Conservation (phyloP, 1,284 basidiomycete genomes). For the Rhodotorula sp. region DNA sequence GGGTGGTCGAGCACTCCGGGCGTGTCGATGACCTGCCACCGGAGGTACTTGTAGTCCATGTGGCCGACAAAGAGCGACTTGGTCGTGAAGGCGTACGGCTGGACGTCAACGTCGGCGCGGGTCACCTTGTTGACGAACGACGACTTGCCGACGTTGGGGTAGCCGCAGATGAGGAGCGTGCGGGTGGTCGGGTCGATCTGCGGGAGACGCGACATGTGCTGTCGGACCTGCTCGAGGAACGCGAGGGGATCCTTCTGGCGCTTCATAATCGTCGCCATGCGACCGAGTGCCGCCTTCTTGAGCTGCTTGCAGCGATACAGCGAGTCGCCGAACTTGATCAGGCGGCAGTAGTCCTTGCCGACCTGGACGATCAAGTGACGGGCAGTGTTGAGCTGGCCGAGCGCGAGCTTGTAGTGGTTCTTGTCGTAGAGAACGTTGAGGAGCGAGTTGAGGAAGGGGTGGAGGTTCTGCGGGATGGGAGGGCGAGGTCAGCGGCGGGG, state of each 20-base stretch:
- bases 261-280: conserved; percentile 95
- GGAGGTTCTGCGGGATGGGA: conserved; percentile 66
- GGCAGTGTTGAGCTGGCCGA: conserved; percentile 89
- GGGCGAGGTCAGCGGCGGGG: background rate
- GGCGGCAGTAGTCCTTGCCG: conserved; percentile 88
- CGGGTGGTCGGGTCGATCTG: conserved; percentile 95
- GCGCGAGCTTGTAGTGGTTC: conserved; percentile 95
- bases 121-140: conserved; percentile 98
- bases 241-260: conserved; percentile 94
- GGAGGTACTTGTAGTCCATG: conserved; percentile 93
- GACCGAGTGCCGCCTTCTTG: conserved; percentile 88
- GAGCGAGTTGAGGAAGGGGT: conserved; percentile 88
- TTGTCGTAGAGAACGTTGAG: conserved; percentile 98
- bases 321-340: conserved; percentile 94
- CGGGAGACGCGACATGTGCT: conserved; percentile 94
- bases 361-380: conserved; percentile 92
- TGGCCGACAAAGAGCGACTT: conserved; percentile 96
- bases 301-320: conserved; percentile 95
- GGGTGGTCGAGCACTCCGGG: conserved; percentile 90
- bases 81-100: conserved; percentile 96
- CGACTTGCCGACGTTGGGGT: conserved; percentile 96
- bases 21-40: conserved; percentile 95
- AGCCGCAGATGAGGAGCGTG: conserved; percentile 91
- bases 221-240: conserved; percentile 94
- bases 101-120: conserved; percentile 93